Evolutionary conservation across 73 alveolate species (phyloP), one percentile per base, ranked within the genome.

Genomic region (Tetrahymena malaccensis): DNA sequence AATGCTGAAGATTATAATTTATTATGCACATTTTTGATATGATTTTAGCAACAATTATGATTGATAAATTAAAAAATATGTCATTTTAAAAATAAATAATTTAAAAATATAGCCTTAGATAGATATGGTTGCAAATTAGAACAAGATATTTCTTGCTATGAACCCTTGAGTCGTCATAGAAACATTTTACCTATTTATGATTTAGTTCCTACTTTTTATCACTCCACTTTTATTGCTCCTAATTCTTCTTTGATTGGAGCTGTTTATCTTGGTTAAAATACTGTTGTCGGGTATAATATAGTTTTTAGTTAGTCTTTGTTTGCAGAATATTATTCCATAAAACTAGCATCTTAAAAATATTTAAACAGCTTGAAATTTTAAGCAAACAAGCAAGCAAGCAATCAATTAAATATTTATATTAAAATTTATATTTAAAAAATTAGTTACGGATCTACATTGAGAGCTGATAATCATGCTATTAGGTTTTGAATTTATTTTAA

Each of bases 181-280:
- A 96, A 96, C 85, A 43, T 94, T 94, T 94, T 97, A 94, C 98
- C 98, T 33, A 56, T 98, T 56, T 95, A 97, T 93, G 98, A 95
- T 55, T 95, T 85, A 40, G 94, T 35, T 21, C 98, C 98, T 34
- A 83, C 93, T 2, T 85, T 95, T 34, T 85, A 93, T 85, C 98
- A 97, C 34, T 85, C 96, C 25, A 93, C 96, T 93, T 96, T 94
- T 94, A 95, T 98, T 50, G 97, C 98, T 11, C 98, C 98, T 27
- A 96, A 97, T 93, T 98, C 99, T 56, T 94, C 98, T 85, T 83
- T 97, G 43, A 94, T 98, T 33, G 99, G 99, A 19, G 97, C 97
- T 94, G 98, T 98, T 35, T 85, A 50, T 34, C 93, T 98, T 43
- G 96, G 97, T 83, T 89, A 96, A 27, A 97, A 94, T 94, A 97